phyloP scores from a whole-genome alignment of 345 rosid species.

The Viola odorata region DNA sequence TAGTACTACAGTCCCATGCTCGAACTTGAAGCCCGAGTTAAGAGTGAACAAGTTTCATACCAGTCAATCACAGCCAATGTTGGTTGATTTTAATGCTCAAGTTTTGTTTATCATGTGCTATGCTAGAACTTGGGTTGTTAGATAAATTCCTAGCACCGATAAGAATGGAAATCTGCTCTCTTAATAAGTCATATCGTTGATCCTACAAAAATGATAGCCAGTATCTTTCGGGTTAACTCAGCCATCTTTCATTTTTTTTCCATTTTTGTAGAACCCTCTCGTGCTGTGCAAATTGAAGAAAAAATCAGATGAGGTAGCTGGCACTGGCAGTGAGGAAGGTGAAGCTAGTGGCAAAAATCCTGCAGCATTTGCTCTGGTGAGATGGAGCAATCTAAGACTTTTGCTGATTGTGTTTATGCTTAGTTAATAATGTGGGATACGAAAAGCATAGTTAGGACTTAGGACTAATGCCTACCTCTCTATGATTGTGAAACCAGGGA shows the following conservation, averaged over 20 bases:
- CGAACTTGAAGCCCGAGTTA: too few species aligned
- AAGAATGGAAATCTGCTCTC: neutral
- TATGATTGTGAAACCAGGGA: conserved; percentile 13
- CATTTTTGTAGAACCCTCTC: conserved; percentile 4
- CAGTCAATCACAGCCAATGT: too few species aligned
- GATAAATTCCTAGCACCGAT: neutral
- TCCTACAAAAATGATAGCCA: neutral
- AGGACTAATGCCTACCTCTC: conserved; percentile 6
- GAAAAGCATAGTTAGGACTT: neutral
- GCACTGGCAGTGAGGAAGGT: neutral
- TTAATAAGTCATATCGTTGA: neutral
- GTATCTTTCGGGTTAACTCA: neutral
- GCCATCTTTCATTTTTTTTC: neutral
- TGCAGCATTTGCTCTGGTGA: conserved; percentile 8
- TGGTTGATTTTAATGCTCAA: too few species aligned
- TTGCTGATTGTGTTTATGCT: neutral
- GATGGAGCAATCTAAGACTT: neutral
- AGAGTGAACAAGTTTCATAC: too few species aligned
- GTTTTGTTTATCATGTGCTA: neutral
- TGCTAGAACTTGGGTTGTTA: neutral
- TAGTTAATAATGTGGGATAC: neutral
- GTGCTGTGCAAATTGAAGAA: conserved; percentile 18
- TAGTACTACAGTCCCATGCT: too few species aligned
- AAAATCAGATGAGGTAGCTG: neutral
- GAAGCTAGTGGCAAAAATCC: neutral